Base-by-base conservation (phyloP, 2,329 filamentous ascomycete genomes). In the Rutstroemia sp. region DNA sequence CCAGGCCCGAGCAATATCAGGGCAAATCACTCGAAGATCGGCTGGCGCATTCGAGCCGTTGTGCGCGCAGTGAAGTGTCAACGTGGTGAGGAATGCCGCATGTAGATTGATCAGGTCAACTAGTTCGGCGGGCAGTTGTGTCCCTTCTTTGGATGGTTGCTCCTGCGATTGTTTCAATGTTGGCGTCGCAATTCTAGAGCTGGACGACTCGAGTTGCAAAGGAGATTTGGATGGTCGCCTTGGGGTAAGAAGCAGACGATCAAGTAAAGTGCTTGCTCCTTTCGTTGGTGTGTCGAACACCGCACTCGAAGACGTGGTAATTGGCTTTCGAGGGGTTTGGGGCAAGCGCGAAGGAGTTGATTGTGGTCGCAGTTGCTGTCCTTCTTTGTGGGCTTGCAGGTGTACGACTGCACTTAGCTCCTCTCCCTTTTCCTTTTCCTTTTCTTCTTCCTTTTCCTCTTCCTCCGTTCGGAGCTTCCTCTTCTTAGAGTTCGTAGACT, bases 1-100 rank as follows among this genome's bases (percentile, higher is more conserved):
- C 87, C 87, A 92, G 39, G 85, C 75, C 61, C 82, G 79, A 12
- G 86, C 81, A 42, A 89, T 75, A 56, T 83, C 78, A 9, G 82
- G 82, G 37, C 80, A 77, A 38, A 91, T 75, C 30, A 77, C 73
- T 38, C 77, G 75, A 46, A 90, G 70, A 64, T 90, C 85, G 23
- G 84, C 80, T 0, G 88, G 84, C 0, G 80, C 76, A 48, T 77
- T 74, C 30, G 74, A 73, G 58, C 85, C 84, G 69, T 86, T 82
- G 71, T 92, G 87, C 1, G 85, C 85, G 59, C 83, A 79, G 65
- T 90, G 86, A 9, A 91, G 72, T 0, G 81, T 79, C 23, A 90
- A 73, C 0, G 86, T 83, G 65, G 85, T 84, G 57, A 89, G 75
- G 62, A 91, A 87, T 10, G 84, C 78, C 42, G 76, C 75, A 69